Evolutionary conservation across 2,329 filamentous ascomycete species (phyloP).

Genomic region (Talaromyces pinophilus): DNA sequence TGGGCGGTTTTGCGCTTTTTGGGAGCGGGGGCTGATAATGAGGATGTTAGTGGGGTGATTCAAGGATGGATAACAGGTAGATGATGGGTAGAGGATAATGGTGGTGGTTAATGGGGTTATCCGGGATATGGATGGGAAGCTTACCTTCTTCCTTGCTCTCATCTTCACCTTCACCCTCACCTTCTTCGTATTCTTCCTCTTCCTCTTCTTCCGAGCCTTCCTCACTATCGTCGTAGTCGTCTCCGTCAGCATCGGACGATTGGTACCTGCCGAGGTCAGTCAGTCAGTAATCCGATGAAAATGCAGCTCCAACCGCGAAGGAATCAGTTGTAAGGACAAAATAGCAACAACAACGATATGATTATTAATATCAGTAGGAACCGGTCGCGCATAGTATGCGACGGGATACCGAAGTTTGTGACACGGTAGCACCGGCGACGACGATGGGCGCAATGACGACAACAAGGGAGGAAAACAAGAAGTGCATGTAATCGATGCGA

Average conservation of each 20-base stretch:
- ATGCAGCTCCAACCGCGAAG: not conserved
- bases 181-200: constrained; percentile 23
- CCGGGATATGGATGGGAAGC: not conserved
- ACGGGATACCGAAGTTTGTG: constrained; percentile 4
- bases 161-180: constrained; percentile 39
- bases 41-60: too few relatives aligned
- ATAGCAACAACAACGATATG: not conserved
- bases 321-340: not conserved
- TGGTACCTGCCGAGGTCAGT: constrained; percentile 21
- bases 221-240: constrained; percentile 53
- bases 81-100: too few relatives aligned
- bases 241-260: constrained; percentile 23
- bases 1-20: constrained; percentile 26
- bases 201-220: constrained; percentile 23
- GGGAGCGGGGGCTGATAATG: constrained; percentile 17
- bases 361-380: not conserved
- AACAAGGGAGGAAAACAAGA: not conserved
- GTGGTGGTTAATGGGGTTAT: too few relatives aligned
- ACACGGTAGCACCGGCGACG: constrained; percentile 8
- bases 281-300: not conserved
- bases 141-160: constrained; percentile 34
- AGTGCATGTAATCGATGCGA: not conserved
- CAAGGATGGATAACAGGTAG: too few relatives aligned
- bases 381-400: constrained; percentile 12
- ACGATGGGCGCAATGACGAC: constrained; percentile 18